Base-by-base conservation (phyloP, 345 rosid species). In the Eucalyptus virginea region DNA sequence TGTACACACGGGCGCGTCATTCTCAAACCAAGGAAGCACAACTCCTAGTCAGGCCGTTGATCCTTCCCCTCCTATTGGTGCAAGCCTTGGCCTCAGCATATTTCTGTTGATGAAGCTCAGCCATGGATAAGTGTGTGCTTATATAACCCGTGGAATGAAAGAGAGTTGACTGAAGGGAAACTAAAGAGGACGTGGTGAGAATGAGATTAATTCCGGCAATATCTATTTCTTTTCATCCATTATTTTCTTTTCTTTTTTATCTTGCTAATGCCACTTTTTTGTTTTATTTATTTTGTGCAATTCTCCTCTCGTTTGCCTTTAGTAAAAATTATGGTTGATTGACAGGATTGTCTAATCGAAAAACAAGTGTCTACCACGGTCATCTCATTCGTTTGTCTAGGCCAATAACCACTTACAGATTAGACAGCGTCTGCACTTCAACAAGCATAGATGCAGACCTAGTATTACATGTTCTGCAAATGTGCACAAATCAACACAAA, bases 21-120 rank as follows among this genome's bases (percentile, higher is more conserved):
- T 95, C 93, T 91, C 95, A 93, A 16, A 95, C 92, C 88, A 95
- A 91, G 45, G 95, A 93, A 87, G 95, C 95, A 88, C 97, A 96
- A 86, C 94, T 96, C 86, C 90, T 93, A 86, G 95, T 92, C 90
- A 95, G 94, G 47, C 92, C 93, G 23, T 91, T 85, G 51, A 85
- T 6, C 32, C 87, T 85, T 45, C 32, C 87, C 87, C 48, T 85
- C 45, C 32, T 14, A 15, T 85, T 6, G 34, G 87, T 24, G 51
- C 19, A 50, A 8, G 54, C n/a, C 87, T 42, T 21, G 86, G 34
- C n/a, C 50, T 26, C 86, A 83, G 47, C 86, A 19, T 40, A 60
- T 60, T 60, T 42, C 49, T 28, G 11, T 83, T 24, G 51, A 24
- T 83, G 51, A 83, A 83, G 86, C 86, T 83, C 51, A 91, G 90